Evolutionary conservation across 2,329 filamentous ascomycete genomes (phyloP).

Genomic region (Talaromyces sp.): DNA sequence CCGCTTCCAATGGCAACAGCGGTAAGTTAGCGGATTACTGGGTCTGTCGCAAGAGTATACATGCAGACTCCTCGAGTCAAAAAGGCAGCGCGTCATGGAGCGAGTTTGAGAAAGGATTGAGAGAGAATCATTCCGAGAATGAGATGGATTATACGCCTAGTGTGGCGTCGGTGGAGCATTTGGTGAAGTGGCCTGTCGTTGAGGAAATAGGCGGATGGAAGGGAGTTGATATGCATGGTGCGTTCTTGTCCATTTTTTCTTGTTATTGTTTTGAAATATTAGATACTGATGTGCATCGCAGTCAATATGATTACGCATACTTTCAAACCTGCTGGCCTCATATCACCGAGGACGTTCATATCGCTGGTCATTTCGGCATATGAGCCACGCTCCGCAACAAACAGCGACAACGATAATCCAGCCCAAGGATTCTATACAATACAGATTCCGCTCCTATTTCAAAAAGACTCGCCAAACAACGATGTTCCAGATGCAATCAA

Average conservation of each 20-base stretch:
- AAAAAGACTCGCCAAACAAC: slow-evolving; percentile 13
- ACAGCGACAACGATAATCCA: not conserved
- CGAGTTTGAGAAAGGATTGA: slow-evolving; percentile 39
- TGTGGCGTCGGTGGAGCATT: slow-evolving; percentile 28
- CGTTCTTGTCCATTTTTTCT: not conserved
- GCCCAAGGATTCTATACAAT: slow-evolving; percentile 31
- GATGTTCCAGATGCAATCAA: slow-evolving; percentile 21
- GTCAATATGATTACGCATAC: slow-evolving; percentile 38
- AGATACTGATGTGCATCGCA: slow-evolving; percentile 14
- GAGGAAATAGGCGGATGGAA: slow-evolving; percentile 23
- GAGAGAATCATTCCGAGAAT: slow-evolving; percentile 38
- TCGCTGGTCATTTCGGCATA: slow-evolving; percentile 31
- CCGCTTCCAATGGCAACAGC: no score
- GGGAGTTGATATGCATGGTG: slow-evolving; percentile 30
- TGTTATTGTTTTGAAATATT: not conserved
- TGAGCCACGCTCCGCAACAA: slow-evolving; percentile 9
- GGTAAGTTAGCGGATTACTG: slow-evolving; percentile 33
- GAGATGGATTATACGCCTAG: slow-evolving; percentile 43
- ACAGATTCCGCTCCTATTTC: slow-evolving; percentile 31
- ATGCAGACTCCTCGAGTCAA: slow-evolving; percentile 26
- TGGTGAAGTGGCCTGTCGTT: slow-evolving; percentile 29
- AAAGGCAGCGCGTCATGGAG: slow-evolving; percentile 37
- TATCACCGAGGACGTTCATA: slow-evolving; percentile 34
- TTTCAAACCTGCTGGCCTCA: slow-evolving; percentile 32
- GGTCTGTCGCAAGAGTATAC: slow-evolving; percentile 41